These are phyloP conservation scores for Phyllosticta citribraziliensis DNA, from an alignment of 2,329 filamentous ascomycete genomes.

Conservation along the genomic window DNA sequence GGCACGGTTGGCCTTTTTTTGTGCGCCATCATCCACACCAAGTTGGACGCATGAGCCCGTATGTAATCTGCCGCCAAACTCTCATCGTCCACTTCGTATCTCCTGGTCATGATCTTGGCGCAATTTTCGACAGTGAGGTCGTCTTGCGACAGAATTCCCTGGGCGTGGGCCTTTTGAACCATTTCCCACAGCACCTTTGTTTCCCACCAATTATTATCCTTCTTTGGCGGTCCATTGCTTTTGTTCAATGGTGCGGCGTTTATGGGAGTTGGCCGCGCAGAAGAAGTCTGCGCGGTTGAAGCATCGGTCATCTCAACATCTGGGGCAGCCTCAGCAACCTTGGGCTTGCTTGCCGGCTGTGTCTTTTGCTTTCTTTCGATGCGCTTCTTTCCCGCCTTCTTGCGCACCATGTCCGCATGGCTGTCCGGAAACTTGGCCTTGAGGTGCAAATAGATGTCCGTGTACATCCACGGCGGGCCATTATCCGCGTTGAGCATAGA, in stretches of 20 bases:
- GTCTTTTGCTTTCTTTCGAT: slow-evolving; percentile 3
- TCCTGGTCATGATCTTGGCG: slow-evolving; percentile 24
- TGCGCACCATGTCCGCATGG: slow-evolving; percentile 14
- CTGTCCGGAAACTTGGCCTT: slow-evolving; percentile 27
- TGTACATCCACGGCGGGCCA: slow-evolving; percentile 31
- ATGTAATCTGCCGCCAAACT: slow-evolving; percentile 24
- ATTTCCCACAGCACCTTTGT: slow-evolving; percentile 29
- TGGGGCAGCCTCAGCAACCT: neutral
- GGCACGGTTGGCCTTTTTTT: slow-evolving; percentile 21
- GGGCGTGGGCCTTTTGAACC: slow-evolving; percentile 29
- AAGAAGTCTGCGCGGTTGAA: neutral
- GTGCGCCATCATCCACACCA: slow-evolving; percentile 30
- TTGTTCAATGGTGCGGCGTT: neutral
- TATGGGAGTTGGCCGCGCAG: neutral
- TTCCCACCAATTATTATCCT: slow-evolving; percentile 32
- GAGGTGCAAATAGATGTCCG: slow-evolving; percentile 33
- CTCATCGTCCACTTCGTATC: slow-evolving; percentile 28
- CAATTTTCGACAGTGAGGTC: slow-evolving; percentile 24
- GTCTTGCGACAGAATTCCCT: slow-evolving; percentile 19
- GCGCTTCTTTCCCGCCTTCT: slow-evolving; percentile 13
- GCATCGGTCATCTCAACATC: neutral
- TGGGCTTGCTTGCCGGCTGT: neutral
- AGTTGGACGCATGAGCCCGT: slow-evolving; percentile 25
- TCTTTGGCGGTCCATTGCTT: slow-evolving; percentile 18
- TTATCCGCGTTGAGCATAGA: slow-evolving; percentile 34